These are phyloP conservation scores for Kwoniella bestiolae DNA, from an alignment of 768 basidiomycete species.

Conservation along the genomic window DNA sequence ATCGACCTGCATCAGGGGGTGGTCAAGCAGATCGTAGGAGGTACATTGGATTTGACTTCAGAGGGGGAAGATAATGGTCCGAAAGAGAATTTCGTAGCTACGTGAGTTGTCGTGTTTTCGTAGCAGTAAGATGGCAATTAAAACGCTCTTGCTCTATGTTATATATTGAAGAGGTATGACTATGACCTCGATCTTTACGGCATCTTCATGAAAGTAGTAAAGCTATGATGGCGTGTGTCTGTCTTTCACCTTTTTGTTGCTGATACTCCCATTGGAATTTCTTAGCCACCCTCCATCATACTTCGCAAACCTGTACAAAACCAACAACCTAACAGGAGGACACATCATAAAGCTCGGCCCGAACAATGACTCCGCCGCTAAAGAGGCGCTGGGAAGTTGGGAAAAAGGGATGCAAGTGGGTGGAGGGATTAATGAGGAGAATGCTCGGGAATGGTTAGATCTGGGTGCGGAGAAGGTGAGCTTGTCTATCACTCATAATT, in stretches of 20 bases:
- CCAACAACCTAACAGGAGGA: slow-evolving; percentile 74
- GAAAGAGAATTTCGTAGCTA: slow-evolving; percentile 77
- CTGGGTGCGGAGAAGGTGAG: slow-evolving; percentile 85
- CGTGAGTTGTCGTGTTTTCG: no score
- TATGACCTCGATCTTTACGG: no score
- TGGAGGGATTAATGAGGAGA: slow-evolving; percentile 82
- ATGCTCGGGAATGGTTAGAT: slow-evolving; percentile 82
- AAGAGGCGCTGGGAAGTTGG: slow-evolving; percentile 81
- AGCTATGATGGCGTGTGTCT: neutral
- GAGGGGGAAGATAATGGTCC: slow-evolving; percentile 66
- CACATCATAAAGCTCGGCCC: slow-evolving; percentile 96
- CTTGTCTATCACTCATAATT: no score
- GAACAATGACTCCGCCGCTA: slow-evolving; percentile 86
- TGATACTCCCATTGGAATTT: no score
- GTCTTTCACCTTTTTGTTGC: neutral
- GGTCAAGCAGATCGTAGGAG: slow-evolving; percentile 98
- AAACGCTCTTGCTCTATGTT: no score
- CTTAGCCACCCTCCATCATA: slow-evolving; percentile 73
- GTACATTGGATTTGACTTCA: slow-evolving; percentile 69
- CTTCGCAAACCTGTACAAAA: slow-evolving; percentile 77
- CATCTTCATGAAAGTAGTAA: no score
- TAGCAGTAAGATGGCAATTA: no score
- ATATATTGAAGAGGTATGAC: no score
- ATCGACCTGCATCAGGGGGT: slow-evolving; percentile 95
- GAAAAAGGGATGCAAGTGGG: slow-evolving; percentile 90